Evolutionary conservation across 306 rosid species (phyloP), one percentile per base, ranked within the genome.

Genomic region (Acacia melanoxylon): DNA sequence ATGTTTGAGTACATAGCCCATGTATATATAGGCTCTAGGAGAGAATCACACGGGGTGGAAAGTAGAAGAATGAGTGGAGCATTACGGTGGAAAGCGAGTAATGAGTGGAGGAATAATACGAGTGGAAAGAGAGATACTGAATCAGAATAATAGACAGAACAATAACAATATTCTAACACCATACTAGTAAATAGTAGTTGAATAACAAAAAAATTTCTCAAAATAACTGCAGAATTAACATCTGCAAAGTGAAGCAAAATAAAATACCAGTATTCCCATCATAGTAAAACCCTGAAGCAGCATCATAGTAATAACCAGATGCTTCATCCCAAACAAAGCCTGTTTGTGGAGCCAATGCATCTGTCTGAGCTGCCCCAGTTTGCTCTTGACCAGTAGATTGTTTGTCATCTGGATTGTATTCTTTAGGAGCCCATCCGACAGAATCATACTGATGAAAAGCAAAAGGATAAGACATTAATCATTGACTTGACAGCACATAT

Each of bases 291-390:
- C 99, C 99, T 83, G 99, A 95, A 81, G 97, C 85, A 77, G 99
- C 93, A 81, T 95, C 99, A n/a, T 93, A 95, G 81, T 95, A 95
- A 89, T 95, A 95, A 78, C 99, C 98, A 41, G 99, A 95, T 49
- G 96, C 96, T 78, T 93, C 98, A 86, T 95, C 98, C 99, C 99
- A 95, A 33, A 95, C 92, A 85, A 95, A 95, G 88, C 99, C 98
- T 7, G 95, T 85, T 83, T 93, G 97, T 13, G 99, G 98, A 74
- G 97, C 98, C 82, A 79, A 70, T 59, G 88, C 87, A 75, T 88
- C 88, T 58, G 75, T 85, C 78, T 86, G 89, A 68, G 61, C 75
- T 80, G 83, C 72, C 19, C 91, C 87, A 79, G 72, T 82, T 86
- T 86, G 95, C 74, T 74, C 95, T 45, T 81, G 86, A 75, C 91